Conservation (phyloP, 2,329 filamentous ascomycete genomes). For the Clathrospora elynae region DNA sequence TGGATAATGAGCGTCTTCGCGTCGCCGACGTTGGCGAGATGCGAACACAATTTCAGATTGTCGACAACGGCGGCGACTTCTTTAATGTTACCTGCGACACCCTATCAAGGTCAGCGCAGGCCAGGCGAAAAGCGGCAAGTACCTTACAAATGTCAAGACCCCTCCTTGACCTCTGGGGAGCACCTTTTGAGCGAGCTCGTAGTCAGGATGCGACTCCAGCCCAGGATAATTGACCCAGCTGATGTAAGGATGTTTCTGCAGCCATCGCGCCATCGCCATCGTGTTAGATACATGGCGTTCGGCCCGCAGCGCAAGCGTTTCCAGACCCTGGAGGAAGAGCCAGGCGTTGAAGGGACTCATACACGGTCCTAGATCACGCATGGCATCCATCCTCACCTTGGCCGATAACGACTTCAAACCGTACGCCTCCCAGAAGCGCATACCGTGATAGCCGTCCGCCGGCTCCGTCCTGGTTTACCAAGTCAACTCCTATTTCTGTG, state of each 20-base stretch:
- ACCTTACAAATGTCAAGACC: constrained; percentile 88
- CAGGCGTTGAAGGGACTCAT: constrained; percentile 92
- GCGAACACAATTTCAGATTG: constrained; percentile 91
- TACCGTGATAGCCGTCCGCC: constrained; percentile 85
- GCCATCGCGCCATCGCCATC: constrained; percentile 76
- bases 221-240: constrained; percentile 95
- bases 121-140: too few species aligned
- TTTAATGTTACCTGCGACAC: constrained; percentile 84
- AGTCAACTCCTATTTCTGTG: too few species aligned
- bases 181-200: constrained; percentile 84
- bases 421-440: constrained; percentile 96
- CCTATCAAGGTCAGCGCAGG: too few species aligned
- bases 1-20: constrained; percentile 95
- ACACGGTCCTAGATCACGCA: constrained; percentile 81
- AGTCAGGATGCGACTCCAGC: constrained; percentile 77
- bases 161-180: constrained; percentile 83
- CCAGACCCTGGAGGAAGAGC: constrained; percentile 84
- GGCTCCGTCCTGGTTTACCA: too few species aligned
- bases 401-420: constrained; percentile 82
- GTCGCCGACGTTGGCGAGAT: constrained; percentile 94
- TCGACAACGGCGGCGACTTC: constrained; percentile 90
- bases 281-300: constrained; percentile 89
- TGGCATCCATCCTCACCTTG: constrained; percentile 87
- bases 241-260: constrained; percentile 82
- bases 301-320: constrained; percentile 84